Conservation (phyloP, 805 yeast species). For the Pichia occidentalis region DNA sequence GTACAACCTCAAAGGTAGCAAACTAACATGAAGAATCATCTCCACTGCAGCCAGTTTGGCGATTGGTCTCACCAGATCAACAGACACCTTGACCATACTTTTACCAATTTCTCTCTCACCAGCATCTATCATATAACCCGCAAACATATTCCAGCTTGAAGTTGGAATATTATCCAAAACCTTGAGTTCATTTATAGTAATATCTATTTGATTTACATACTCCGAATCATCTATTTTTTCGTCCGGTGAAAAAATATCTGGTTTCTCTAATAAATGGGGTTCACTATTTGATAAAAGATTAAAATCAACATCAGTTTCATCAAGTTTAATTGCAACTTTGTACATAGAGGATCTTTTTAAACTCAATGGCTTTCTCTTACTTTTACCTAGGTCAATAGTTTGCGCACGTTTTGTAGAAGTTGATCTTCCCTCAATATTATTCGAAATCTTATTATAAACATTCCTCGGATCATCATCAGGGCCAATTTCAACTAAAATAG, state of each 20-base stretch:
- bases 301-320: constrained; percentile 45
- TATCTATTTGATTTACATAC: constrained; percentile 40
- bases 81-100: constrained; percentile 48
- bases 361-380: constrained; percentile 37
- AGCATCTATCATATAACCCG: constrained; percentile 59
- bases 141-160: constrained; percentile 86
- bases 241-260: constrained; percentile 23
- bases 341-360: constrained; percentile 59
- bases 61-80: constrained; percentile 62
- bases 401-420: background rate
- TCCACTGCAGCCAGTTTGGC: constrained; percentile 63
- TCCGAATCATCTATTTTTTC: constrained; percentile 34
- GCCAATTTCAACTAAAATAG: constrained; percentile 53
- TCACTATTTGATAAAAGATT: constrained; percentile 36
- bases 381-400: constrained; percentile 29
- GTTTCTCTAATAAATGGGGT: constrained; percentile 26
- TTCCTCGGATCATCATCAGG: constrained; percentile 7
- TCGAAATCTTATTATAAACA: background rate
- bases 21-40: constrained; percentile 41
- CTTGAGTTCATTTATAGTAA: constrained; percentile 49
- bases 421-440: background rate
- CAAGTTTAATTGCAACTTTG: constrained; percentile 51
- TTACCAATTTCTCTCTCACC: constrained; percentile 68
- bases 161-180: constrained; percentile 73
- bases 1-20: constrained; percentile 74